Evolutionary conservation across 176 grass and related monocot genomes (phyloP).

Genomic region (Ananas comosus): DNA sequence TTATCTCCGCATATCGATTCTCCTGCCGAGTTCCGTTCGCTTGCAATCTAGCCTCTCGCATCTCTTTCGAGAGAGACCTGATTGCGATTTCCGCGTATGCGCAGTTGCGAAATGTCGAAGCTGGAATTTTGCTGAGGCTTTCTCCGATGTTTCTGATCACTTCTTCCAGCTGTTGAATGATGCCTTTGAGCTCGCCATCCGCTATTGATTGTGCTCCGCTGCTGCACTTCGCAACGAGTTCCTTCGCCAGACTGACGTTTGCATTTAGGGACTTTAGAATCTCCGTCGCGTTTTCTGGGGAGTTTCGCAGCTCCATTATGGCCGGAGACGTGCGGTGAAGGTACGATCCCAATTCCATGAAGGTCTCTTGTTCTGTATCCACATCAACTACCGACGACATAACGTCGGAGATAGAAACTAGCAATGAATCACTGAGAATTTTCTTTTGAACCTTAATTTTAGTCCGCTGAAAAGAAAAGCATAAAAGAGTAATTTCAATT

Average conservation of each 20-base stretch:
- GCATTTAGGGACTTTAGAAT: conserved; percentile 45
- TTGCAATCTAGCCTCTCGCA: conserved; percentile 10
- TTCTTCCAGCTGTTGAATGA: conserved; percentile 46
- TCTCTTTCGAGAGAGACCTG: conserved; percentile 23
- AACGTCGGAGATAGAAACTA: conserved; percentile 41
- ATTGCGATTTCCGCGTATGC: conserved; percentile 22
- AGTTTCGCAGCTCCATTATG: conserved; percentile 34
- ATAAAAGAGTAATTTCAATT: background rate
- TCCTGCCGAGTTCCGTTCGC: conserved; percentile 6
- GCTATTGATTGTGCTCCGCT: conserved; percentile 25
- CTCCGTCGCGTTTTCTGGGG: conserved; percentile 9
- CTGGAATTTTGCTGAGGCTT: conserved; percentile 52
- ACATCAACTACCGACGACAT: conserved; percentile 27
- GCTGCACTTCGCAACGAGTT: conserved; percentile 40
- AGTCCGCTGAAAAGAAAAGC: conserved; percentile 29
- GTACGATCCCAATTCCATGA: conserved; percentile 47
- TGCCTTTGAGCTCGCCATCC: conserved; percentile 42
- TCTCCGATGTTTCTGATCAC: conserved; percentile 54
- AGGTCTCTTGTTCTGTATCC: conserved; percentile 31
- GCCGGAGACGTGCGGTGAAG: conserved; percentile 20
- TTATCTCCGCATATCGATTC: background rate
- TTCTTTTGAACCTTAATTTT: conserved; percentile 30
- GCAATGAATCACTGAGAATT: conserved; percentile 29
- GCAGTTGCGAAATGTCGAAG: conserved; percentile 29
- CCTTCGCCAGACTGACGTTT: conserved; percentile 67